phyloP scores from a whole-genome alignment of 306 rosid genomes.

The Oxytropis ochrocephala region DNA sequence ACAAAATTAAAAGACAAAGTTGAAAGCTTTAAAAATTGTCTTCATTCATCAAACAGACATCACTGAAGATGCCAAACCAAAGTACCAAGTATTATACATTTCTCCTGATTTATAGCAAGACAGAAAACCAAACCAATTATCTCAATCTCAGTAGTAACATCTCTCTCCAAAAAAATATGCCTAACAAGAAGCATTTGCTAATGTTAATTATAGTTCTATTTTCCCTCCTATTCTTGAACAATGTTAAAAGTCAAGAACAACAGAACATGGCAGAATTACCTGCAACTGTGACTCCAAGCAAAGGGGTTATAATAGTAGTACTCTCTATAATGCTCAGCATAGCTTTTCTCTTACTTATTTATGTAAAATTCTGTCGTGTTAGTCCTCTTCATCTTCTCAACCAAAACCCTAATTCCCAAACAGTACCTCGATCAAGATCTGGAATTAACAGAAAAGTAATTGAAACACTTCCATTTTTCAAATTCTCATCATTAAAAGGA shows the following conservation, averaged over 20 bases:
- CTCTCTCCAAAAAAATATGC: constrained; percentile 1
- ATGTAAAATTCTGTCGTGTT: constrained; percentile 49
- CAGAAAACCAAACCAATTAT: not conserved
- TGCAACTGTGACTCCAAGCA: constrained; percentile 36
- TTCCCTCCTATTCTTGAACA: not conserved
- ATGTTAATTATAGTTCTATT: constrained; percentile 11
- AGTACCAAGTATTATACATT: not conserved
- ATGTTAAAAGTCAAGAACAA: not conserved
- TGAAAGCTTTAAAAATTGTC: constrained; percentile 10
- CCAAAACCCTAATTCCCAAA: not conserved
- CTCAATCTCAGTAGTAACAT: too few relatives aligned
- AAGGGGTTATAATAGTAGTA: constrained; percentile 38
- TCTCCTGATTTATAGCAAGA: not conserved
- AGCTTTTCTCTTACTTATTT: constrained; percentile 44
- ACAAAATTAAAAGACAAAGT: constrained; percentile 10
- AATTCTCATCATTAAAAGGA: constrained; percentile 67
- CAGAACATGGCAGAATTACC: constrained; percentile 15
- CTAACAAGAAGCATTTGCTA: not conserved
- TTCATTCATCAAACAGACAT: not conserved
- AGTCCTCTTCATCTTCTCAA: not conserved
- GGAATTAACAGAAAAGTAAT: constrained; percentile 61
- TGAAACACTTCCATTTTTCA: constrained; percentile 68
- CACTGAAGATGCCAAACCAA: constrained; percentile 9
- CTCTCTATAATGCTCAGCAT: constrained; percentile 41
- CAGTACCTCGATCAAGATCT: constrained; percentile 22